Evolutionary conservation across 1,284 basidiomycete species (phyloP), one percentile per base, ranked within the genome.

Genomic region (Salmacisia buchloeana): DNA sequence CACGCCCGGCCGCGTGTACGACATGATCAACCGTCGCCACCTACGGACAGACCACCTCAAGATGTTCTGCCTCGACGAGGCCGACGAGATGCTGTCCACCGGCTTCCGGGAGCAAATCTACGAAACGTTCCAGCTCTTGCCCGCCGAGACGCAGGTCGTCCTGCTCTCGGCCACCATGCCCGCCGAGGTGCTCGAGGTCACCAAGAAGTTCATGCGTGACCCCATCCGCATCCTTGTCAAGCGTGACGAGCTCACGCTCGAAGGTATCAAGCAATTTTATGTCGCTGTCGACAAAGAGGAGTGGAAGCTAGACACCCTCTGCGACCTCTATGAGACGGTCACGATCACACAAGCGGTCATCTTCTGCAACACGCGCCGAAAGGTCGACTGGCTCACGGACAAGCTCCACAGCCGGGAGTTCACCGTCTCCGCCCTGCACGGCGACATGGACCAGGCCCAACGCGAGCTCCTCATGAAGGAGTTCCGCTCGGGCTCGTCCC

Each of bases 71-170:
- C 88, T 99, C 52, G 96, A 99, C 81, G 94, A 98, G 82, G 92
- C 94, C 49, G 96, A 99, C 80, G 94, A 98, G 79, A 83, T 98
- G 45, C 85, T 98, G 69, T 96, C 94, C 85, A 93, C 94, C 83
- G 96, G 94, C 25, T 98, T 98, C 88, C 97, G 97, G 83, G 96
- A 98, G 81, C 96, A 98, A 82, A 98, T 98, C 79, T 99, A 98
- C 83, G 94, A 98, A 52, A 63, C 69, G 38, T 71, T 66, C 66
- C 69, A 66, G 54, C 66, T 64, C 41, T 61, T 71, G 45, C 69
- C 69, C 54, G 65, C 63, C 34, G 68, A 66, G 61, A 71, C 69
- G 43, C 69, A 71, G 67, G 69, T 71, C 4, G 63, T 69, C 2
- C 59, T 67, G 9, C 86, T 98, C 67, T 94, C 91, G 71, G 94